Evolutionary conservation across 2,329 filamentous ascomycete genomes (phyloP).

Genomic region (Claviceps paspali): DNA sequence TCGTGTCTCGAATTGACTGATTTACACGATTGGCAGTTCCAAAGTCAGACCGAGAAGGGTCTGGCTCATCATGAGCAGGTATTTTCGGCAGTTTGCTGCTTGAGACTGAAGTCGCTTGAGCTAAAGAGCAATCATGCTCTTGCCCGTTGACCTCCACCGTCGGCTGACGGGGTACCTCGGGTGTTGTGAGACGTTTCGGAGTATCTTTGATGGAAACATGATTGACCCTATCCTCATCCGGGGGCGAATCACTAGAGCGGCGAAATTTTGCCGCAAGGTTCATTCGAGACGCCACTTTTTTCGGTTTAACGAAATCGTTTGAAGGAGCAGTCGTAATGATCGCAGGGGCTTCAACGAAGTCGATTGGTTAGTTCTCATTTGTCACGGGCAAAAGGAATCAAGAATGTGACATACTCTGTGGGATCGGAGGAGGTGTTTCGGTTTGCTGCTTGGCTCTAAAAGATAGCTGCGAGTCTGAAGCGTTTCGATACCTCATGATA

Average conservation of each 20-base stretch:
- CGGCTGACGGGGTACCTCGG: conserved; percentile 16
- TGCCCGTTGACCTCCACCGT: conserved; percentile 41
- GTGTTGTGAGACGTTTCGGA: conserved; percentile 1
- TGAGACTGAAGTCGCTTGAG: conserved; percentile 13
- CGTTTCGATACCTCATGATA: conserved; percentile 75
- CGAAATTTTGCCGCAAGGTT: conserved; percentile 37
- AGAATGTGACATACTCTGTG: conserved; percentile 32
- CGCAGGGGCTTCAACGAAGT: conserved; percentile 34
- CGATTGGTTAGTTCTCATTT: not conserved
- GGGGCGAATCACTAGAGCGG: conserved; percentile 32
- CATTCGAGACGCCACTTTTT: conserved; percentile 41
- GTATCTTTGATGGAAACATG: not conserved
- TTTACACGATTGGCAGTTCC: conserved; percentile 54
- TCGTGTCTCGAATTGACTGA: conserved; percentile 44
- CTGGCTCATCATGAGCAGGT: conserved; percentile 33
- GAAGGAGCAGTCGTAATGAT: conserved; percentile 93
- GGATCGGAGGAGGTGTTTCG: conserved; percentile 40
- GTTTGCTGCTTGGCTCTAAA: conserved; percentile 56
- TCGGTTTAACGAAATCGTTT: conserved; percentile 37
- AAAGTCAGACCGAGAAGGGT: conserved; percentile 80
- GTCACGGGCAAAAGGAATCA: not conserved
- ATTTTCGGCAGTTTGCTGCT: conserved; percentile 31
- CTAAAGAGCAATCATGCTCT: conserved; percentile 15
- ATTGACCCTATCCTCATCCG: conserved; percentile 12
- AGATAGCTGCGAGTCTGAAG: conserved; percentile 81